Percentiles rank a stretch among this genome's conserved stretches.
Evolutionary conservation across 805 yeast species (phyloP).

Genomic region (Ogataea glucozyma): DNA sequence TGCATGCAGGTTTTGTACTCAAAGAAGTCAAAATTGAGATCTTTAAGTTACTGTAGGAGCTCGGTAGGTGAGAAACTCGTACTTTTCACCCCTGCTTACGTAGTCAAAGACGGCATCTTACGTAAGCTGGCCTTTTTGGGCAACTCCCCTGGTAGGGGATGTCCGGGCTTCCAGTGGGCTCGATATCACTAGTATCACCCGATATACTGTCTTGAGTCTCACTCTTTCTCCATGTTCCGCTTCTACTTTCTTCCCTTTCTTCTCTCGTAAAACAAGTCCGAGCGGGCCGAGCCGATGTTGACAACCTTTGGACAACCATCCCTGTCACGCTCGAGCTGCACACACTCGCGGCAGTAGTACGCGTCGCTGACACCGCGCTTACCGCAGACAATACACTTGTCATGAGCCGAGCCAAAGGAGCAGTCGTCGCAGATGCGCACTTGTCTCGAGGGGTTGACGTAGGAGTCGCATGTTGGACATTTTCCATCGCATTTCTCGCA

Average conservation of each 20-base stretch:
- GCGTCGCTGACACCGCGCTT: conserved; percentile 66
- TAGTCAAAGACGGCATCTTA: too few species aligned
- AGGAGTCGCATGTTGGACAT: conserved; percentile 89
- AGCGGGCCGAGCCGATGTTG: conserved; percentile 75
- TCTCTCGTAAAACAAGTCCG: conserved; percentile 65
- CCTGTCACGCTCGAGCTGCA: conserved; percentile 70
- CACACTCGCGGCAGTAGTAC: conserved; percentile 84
- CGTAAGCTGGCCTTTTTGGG: too few species aligned
- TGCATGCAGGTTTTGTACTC: too few species aligned
- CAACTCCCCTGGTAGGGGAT: too few species aligned
- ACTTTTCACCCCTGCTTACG: too few species aligned
- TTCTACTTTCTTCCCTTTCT: conserved; percentile 30
- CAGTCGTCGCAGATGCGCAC: conserved; percentile 86
- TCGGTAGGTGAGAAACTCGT: too few species aligned
- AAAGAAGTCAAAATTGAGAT: too few species aligned
- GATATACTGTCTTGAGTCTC: too few species aligned
- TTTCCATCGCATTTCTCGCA: conserved; percentile 89
- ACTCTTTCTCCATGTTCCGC: too few species aligned
- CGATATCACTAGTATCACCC: too few species aligned
- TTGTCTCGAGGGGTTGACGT: conserved; percentile 64
- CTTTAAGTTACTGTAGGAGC: too few species aligned
- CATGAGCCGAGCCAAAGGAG: conserved; percentile 64
- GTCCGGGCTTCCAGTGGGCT: too few species aligned
- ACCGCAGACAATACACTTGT: conserved; percentile 74
- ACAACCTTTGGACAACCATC: conserved; percentile 91